Conservation (phyloP, 306 rosid species). For the Cucurbita moschata region DNA sequence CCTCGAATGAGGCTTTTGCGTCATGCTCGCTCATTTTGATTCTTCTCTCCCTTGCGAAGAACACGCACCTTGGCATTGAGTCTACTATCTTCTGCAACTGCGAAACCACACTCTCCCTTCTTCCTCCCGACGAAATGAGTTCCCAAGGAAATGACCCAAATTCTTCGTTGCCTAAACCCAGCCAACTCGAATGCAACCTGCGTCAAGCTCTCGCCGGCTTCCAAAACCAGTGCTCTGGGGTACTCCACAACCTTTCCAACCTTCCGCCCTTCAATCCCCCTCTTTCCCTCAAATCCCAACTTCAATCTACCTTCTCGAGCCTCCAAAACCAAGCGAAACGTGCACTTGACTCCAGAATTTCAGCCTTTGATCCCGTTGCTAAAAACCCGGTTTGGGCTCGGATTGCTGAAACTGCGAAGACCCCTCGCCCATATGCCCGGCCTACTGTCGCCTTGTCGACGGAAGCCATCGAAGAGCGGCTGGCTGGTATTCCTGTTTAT, state of each 20-base stretch:
- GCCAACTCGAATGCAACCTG: slow-evolving; percentile 18
- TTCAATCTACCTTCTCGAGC: slow-evolving; percentile 21
- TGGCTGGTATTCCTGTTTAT: slow-evolving; percentile 80
- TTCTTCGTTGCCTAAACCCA: slow-evolving; percentile 6
- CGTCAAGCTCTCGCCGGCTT: slow-evolving; percentile 24
- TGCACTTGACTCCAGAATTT: slow-evolving; percentile 14
- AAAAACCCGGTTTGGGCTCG: slow-evolving; percentile 45
- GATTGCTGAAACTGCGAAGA: slow-evolving; percentile 12
- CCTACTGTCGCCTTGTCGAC: slow-evolving; percentile 24
- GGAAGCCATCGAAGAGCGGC: slow-evolving; percentile 63
- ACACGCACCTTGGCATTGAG: background rate
- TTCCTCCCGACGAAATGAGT: slow-evolving; percentile 17
- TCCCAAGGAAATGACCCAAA: slow-evolving; percentile 6
- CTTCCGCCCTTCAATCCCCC: slow-evolving; percentile 19
- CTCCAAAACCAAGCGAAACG: slow-evolving; percentile 23
- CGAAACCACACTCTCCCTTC: background rate
- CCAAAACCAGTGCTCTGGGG: slow-evolving; percentile 30
- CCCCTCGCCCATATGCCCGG: slow-evolving; percentile 1
- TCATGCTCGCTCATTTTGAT: background rate
- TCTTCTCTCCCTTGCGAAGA: background rate
- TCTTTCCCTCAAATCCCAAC: slow-evolving; percentile 21
- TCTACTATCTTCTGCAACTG: background rate
- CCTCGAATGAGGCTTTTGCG: background rate
- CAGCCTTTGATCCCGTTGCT: slow-evolving; percentile 6
- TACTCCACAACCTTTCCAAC: slow-evolving; percentile 22